Conservation (phyloP, 345 rosid species). For the Camelina sativa region DNA sequence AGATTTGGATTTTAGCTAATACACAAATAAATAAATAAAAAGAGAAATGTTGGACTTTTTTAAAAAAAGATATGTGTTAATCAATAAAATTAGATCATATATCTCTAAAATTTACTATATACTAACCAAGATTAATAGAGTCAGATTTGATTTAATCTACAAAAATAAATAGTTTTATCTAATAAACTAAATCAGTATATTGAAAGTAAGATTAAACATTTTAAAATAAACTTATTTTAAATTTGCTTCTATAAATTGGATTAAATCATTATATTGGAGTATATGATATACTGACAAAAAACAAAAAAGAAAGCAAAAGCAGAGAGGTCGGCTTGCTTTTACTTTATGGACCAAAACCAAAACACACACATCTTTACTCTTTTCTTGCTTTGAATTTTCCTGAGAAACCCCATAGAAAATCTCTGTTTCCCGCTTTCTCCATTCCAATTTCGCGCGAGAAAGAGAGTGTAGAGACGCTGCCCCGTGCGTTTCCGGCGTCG, state of each 20-base stretch:
- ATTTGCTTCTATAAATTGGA: not conserved
- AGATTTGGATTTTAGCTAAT: not conserved
- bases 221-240: not conserved
- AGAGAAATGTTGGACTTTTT: too few species aligned
- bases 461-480: slow-evolving; percentile 1
- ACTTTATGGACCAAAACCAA: slow-evolving; percentile 32
- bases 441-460: slow-evolving; percentile 3
- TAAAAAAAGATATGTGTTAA: not conserved
- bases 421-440: slow-evolving; percentile 26
- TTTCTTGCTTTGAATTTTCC: slow-evolving; percentile 11
- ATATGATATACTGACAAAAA: not conserved
- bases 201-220: not conserved
- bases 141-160: not conserved
- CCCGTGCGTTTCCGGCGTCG: not conserved
- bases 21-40: too few species aligned
- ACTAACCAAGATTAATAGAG: not conserved
- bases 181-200: not conserved
- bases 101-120: not conserved
- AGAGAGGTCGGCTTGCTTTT: slow-evolving; percentile 25
- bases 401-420: slow-evolving; percentile 1
- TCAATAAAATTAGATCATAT: not conserved
- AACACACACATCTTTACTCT: not conserved
- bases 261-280: not conserved
- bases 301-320: slow-evolving; percentile 20
- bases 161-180: not conserved